Percentiles rank a stretch among this genome's conserved stretches.
Conservation (phyloP, 305 asterid species). For the Rubia peregrina region DNA sequence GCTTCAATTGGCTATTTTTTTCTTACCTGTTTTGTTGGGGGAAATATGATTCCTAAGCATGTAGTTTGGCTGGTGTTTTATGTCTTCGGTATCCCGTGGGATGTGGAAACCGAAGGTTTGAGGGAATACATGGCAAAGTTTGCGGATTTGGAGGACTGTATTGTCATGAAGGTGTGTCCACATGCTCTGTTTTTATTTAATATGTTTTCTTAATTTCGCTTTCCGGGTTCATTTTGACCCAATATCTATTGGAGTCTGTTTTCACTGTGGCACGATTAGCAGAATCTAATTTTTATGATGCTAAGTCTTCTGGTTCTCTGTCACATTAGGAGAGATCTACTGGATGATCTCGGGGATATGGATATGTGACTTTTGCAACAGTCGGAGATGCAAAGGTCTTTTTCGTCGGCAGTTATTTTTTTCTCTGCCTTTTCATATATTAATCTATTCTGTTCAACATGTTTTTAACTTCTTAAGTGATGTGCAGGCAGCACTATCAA, state of each 20-base stretch:
- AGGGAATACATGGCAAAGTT: constrained; percentile 89
- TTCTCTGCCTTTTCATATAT: not conserved
- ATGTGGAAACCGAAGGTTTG: constrained; percentile 84
- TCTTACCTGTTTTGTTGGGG: not conserved
- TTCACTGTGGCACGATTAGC: not conserved
- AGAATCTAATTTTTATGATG: not conserved
- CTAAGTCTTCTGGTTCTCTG: constrained; percentile 14
- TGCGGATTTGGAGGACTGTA: constrained; percentile 93
- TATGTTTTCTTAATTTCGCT: not conserved
- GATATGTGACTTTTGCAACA: constrained; percentile 80
- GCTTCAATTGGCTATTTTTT: not conserved
- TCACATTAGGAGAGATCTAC: constrained; percentile 75
- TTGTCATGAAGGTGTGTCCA: constrained; percentile 76
- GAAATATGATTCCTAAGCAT: not conserved
- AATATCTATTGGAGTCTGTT: not conserved
- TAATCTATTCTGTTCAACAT: not conserved
- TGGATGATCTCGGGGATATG: constrained; percentile 97
- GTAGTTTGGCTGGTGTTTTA: constrained; percentile 18
- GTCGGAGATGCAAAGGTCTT: constrained; percentile 82
- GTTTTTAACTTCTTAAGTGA: constrained; percentile 14
- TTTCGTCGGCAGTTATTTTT: not conserved
- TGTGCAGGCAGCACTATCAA: constrained; percentile 63
- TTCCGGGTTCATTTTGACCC: not conserved
- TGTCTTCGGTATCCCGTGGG: constrained; percentile 99
- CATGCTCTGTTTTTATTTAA: too few relatives aligned